These are phyloP conservation scores for Cryptococcus sp. DNA, from an alignment of 1,284 basidiomycete genomes.

Conservation along the genomic window DNA sequence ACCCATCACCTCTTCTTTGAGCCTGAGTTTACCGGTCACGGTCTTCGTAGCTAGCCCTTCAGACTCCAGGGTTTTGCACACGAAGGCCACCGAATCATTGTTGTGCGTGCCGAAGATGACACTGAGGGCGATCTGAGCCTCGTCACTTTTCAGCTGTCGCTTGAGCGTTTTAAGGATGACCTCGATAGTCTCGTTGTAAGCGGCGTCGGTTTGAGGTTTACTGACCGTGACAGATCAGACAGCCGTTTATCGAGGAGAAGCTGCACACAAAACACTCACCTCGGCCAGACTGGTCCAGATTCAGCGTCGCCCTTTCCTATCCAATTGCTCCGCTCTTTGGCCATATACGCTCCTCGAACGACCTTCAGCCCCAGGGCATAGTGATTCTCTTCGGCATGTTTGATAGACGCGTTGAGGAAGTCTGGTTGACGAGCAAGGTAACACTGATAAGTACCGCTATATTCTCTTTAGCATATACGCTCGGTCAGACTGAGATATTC, in stretches of 20 bases:
- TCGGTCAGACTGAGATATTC: background rate
- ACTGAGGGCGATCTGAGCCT: background rate
- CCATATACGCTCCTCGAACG: constrained; percentile 87
- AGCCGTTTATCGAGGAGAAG: background rate
- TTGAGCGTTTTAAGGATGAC: constrained; percentile 8
- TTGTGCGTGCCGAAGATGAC: constrained; percentile 19
- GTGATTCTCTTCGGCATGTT: constrained; percentile 64
- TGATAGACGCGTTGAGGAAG: constrained; percentile 65
- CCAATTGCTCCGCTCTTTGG: constrained; percentile 60
- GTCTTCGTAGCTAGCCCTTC: constrained; percentile 59
- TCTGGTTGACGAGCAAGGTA: constrained; percentile 66
- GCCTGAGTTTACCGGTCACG: constrained; percentile 12
- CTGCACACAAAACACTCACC: constrained; percentile 11
- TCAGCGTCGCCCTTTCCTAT: constrained; percentile 15
- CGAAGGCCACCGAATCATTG: constrained; percentile 51
- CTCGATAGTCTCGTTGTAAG: constrained; percentile 8
- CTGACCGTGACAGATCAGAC: constrained; percentile 1
- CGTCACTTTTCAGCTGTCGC: constrained; percentile 1
- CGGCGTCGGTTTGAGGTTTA: constrained; percentile 9
- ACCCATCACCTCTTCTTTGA: constrained; percentile 61
- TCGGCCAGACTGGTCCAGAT: constrained; percentile 47
- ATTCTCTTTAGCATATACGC: background rate
- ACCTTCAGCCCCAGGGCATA: constrained; percentile 87
- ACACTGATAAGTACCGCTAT: constrained; percentile 72
- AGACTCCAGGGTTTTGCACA: constrained; percentile 64